phyloP scores from a whole-genome alignment of 2,329 filamentous ascomycete species.

The Xylariaceae sp. region DNA sequence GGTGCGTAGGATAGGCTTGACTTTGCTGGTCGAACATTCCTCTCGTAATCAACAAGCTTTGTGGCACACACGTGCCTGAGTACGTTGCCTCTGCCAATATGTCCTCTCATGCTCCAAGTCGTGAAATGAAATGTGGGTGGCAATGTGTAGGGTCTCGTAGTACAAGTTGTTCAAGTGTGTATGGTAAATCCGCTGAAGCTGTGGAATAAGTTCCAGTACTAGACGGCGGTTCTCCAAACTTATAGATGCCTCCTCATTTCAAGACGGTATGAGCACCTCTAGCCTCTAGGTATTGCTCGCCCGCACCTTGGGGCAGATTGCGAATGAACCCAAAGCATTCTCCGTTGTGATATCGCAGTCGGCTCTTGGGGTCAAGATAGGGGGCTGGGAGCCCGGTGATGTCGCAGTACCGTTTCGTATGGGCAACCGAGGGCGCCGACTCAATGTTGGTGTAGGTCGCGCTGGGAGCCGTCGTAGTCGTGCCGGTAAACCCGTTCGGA shows the following conservation, averaged over 20 bases:
- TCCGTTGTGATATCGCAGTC: constrained; percentile 85
- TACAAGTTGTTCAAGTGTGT: background rate
- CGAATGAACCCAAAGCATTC: constrained; percentile 87
- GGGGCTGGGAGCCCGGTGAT: constrained; percentile 88
- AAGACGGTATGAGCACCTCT: constrained; percentile 89
- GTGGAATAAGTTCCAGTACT: background rate
- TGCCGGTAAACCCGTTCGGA: constrained; percentile 35
- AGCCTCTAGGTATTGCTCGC: constrained; percentile 85
- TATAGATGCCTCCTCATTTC: constrained; percentile 56
- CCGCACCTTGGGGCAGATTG: constrained; percentile 72
- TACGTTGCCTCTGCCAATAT: no score
- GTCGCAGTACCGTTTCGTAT: constrained; percentile 89
- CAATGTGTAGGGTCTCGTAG: no score
- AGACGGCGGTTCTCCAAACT: background rate
- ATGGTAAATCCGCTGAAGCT: background rate
- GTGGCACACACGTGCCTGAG: no score
- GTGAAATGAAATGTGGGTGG: background rate
- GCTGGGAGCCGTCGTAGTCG: constrained; percentile 55
- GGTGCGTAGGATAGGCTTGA: constrained; percentile 93
- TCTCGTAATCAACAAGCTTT: background rate
- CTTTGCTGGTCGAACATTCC: constrained; percentile 82
- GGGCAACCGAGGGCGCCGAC: constrained; percentile 81
- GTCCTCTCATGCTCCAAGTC: background rate
- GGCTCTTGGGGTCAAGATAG: constrained; percentile 92
- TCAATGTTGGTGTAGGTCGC: constrained; percentile 97